Base-by-base conservation (phyloP, 176 grass and related monocot species). In the Carex pumila region DNA sequence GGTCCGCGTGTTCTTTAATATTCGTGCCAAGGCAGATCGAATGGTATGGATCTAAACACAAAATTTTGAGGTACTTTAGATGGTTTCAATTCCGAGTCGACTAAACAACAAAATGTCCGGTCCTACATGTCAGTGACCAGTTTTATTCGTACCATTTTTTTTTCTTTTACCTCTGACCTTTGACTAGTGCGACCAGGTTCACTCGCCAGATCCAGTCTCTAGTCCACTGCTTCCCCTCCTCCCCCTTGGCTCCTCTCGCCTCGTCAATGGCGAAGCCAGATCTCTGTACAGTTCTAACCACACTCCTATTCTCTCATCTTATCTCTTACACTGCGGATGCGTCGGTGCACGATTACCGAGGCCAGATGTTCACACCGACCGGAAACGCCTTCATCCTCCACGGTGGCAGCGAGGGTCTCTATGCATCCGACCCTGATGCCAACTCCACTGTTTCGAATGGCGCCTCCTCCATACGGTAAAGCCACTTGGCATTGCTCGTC, bases 361-460 rank as follows among this genome's bases (percentile, higher is more conserved):
- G 91, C 15, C 82, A 90, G 75, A 69, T 53, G 58, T 99, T 99
- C 84, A 81, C 87, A 64, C 87, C 88, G 62, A 93, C 91, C 57
- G 96, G 96, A 47, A 99, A 99, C 86, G 96, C 96, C 13, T 99
- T 99, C 72, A 91, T 94, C 66, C 87, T 99, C 65, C 96, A 95
- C 64, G 93, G 88, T 29, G 96, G 96, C 22, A 95, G 96, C 89
- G 96, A 99, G 91, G 96, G 96, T 50, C 96, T 99, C 85, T 99
- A 94, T 83, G 93, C 81, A 49, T 91, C 84, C 82, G 91, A 90
- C 41, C 79, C 84, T 21, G 81, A 66, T 66, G 52, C 80, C 25
- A 83, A 83, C 61, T 83, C 81, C 62, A 83, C 83, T 37, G 83
- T 71, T 39, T 79, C 87, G 1, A 62, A 45, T 21, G 81, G 86